Evolutionary conservation across 352 stramenopile genomes (phyloP), one percentile per base, ranked within the genome.

Genomic region (Globisporangium orthogonon): DNA sequence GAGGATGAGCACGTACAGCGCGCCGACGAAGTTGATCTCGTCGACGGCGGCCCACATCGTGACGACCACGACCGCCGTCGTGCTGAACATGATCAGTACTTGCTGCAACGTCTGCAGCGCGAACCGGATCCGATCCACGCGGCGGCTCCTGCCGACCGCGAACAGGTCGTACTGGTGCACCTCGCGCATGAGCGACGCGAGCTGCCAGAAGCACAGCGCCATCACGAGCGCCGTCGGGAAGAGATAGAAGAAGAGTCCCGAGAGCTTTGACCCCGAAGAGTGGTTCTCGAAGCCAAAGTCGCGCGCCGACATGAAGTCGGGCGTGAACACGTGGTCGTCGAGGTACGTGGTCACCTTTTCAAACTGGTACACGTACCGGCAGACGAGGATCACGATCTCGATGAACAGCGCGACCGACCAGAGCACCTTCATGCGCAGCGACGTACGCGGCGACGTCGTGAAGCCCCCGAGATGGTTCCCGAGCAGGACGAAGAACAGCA

Each of bases 321-420:
- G 63, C 15, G 81, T 87, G 56, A 93, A 89, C n/a, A 91, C 55
- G 41, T 86, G 60, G 10, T 71, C 55, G 35, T 89, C 64, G 23
- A 93, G 60, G 54, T 87, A 91, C 9, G 61, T 67, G 3, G 81
- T 74, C 4, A 95, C 74, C 17, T 83, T 49, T 13, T 83, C 66
- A 46, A 95, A 95, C 61, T 95, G 85, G 62, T 91, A 92, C 0
- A 90, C 56, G 54, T 95, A 95, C 50, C 85, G 76, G 7, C 63
- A 67, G 2, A 92, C 62, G 28, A 95, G 61, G 28, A 95, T 80
- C 39, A 73, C 15, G 15, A 86, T 71, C 65, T 95, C 64, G 15
- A 90, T 60, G 44, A 93, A 52, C 15, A 95, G 56, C n/a, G 76
- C 76, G n/a, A 91, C 45, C 10, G 76, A 87, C 85, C 85, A 95